Percentiles rank a stretch among this genome's conserved stretches.
These are phyloP conservation scores for Cordia subcordata DNA, from an alignment of 257 asterid genomes.

Conservation along the genomic window DNA sequence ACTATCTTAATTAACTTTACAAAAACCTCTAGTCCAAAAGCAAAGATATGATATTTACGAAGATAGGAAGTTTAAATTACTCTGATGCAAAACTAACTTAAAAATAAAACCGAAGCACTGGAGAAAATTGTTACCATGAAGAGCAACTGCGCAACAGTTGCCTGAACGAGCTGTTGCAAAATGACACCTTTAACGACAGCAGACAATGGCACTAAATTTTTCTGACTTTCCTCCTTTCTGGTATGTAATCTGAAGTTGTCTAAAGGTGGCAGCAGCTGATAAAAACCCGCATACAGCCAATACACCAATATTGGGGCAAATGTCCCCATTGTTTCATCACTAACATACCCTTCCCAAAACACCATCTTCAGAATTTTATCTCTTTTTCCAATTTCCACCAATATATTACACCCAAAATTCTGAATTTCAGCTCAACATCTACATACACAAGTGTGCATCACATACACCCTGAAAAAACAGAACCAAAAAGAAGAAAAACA, in stretches of 20 bases:
- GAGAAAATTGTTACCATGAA: conserved; percentile 87
- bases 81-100: too few relatives aligned
- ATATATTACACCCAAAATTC: background rate
- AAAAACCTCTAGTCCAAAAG: too few relatives aligned
- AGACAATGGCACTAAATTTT: conserved; percentile 61
- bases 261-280: conserved; percentile 73
- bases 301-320: conserved; percentile 82
- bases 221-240: conserved; percentile 60
- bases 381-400: background rate
- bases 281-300: conserved; percentile 82
- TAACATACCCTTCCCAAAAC: conserved; percentile 78
- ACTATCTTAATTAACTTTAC: too few relatives aligned
- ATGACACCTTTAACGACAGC: conserved; percentile 73
- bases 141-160: conserved; percentile 63
- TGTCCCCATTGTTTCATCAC: conserved; percentile 91
- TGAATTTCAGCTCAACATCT: conserved; percentile 33
- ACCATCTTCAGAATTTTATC: conserved; percentile 41
- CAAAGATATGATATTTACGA: too few relatives aligned
- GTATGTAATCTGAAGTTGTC: conserved; percentile 77
- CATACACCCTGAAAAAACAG: background rate
- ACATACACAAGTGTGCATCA: conserved; percentile 17
- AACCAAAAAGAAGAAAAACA: background rate
- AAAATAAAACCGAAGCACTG: too few relatives aligned
- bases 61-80: too few relatives aligned
- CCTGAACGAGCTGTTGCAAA: conserved; percentile 72